Evolutionary conservation across 2,329 filamentous ascomycete genomes (phyloP), one percentile per base, ranked within the genome.

Genomic region (Fusarium sp.): DNA sequence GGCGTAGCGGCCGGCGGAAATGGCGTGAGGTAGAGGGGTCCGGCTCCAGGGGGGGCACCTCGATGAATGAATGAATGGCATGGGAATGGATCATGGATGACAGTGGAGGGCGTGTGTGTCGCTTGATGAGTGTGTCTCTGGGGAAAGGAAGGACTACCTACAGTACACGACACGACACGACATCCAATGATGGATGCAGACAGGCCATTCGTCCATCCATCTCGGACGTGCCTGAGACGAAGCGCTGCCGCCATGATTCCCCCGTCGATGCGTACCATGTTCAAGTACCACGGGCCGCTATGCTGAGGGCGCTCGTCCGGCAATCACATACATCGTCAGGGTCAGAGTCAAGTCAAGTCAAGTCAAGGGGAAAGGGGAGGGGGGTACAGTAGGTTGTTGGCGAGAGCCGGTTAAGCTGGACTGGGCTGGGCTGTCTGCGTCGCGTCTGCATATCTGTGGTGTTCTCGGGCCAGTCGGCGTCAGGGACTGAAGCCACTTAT

Each of bases 1-100:
- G 77, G 77, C 72, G 76, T 78, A 77, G 77, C 64, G 74, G 69
- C 75, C 72, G 74, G 74, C 69, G 74, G 75, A 72, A 77, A 78
- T 78, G 77, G 77, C 77, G 76, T 78, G 77, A 78, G 76, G 75
- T 72, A 67, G 73, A 52, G 47, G 47, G 47, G 47, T 52, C 38
- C 42, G 22, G 71, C 27, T 38, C 63, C 38, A 22, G 37, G 37
- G 38, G 58, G 68, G 67, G 56, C 35, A 38, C 35, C 35, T 38
- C 35, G 35, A 38, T 38, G 35, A 38, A 18, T 38, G 14, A 38
- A 38, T 31, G 29, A n/a, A 20, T 42, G n/a, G 29, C 29, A 31
- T 31, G n/a, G 13, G 35, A 54, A 65, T 66, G 70, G 45, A 66
- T 65, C 60, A 56, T 61, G 69, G 62, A 63, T 62, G 68, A 70